Conservation (phyloP, 2,329 filamentous ascomycete genomes). For the Diaporthe sp. region DNA sequence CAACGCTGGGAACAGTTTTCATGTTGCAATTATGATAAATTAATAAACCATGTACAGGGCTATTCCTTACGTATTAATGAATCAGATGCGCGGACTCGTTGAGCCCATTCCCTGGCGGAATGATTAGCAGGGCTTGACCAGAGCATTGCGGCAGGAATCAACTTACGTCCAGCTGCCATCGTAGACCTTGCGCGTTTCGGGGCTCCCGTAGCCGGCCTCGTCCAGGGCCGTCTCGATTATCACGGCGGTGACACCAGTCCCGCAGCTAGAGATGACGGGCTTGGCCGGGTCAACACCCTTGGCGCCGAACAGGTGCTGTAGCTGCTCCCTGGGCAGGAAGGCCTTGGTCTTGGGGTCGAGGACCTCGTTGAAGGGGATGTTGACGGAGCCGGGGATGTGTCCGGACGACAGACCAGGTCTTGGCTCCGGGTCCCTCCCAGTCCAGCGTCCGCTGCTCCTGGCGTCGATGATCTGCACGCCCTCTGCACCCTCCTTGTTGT, state of each 20-base stretch:
- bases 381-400: constrained; percentile 91
- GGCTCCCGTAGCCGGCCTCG: constrained; percentile 80
- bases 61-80: constrained; percentile 68
- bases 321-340: constrained; percentile 78
- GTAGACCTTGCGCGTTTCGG: constrained; percentile 81
- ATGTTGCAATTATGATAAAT: neutral
- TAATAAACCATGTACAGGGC: neutral
- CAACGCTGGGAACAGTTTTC: neutral
- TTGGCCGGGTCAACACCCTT: constrained; percentile 84
- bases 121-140: constrained; percentile 38
- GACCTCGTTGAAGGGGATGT: constrained; percentile 83
- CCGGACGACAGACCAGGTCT: constrained; percentile 88
- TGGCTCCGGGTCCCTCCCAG: constrained; percentile 87
- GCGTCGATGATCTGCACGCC: constrained; percentile 93
- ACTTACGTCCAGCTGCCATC: constrained; percentile 98
- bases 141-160: neutral
- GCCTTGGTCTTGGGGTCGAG: constrained; percentile 88
- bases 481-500: constrained; percentile 86
- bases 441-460: constrained; percentile 82
- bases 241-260: constrained; percentile 93
- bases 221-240: constrained; percentile 89
- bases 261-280: constrained; percentile 90
- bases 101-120: constrained; percentile 73
- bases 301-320: constrained; percentile 82
- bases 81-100: constrained; percentile 73